Conservation (phyloP, 1,284 basidiomycete genomes). For the Boletellus deceptivus region DNA sequence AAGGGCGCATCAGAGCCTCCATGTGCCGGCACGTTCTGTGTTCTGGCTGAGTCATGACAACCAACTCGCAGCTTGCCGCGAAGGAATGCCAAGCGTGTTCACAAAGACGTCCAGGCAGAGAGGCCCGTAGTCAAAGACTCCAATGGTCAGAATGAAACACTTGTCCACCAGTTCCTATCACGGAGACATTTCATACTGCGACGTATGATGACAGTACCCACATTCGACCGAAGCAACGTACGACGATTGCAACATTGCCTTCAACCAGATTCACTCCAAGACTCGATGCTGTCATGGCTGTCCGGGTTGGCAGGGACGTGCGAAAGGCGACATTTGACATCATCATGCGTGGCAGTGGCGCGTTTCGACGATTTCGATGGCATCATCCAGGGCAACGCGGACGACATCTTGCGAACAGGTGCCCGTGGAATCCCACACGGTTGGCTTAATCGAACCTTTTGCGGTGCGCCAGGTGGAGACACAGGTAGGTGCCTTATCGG, state of each 20-base stretch:
- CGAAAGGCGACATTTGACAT: conserved; percentile 24
- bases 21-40: too few species aligned
- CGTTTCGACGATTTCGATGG: conserved; percentile 16
- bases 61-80: not conserved
- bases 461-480: conserved; percentile 26
- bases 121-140: not conserved
- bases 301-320: conserved; percentile 31
- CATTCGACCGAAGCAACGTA: conserved; percentile 7
- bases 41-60: not conserved
- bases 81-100: not conserved
- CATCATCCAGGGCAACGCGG: conserved; percentile 29
- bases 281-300: conserved; percentile 50
- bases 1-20: too few species aligned
- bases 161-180: not conserved
- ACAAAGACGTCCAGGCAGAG: not conserved
- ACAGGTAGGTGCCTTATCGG: conserved; percentile 22
- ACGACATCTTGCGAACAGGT: conserved; percentile 19
- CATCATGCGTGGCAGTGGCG: conserved; percentile 5
- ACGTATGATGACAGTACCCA: not conserved
- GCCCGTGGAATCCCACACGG: conserved; percentile 1
- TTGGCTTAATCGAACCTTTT: conserved; percentile 24
- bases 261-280: conserved; percentile 40
- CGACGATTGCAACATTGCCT: not conserved
- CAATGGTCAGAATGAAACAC: not conserved
- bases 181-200: not conserved